Evolutionary conservation across 2,329 filamentous ascomycete genomes (phyloP).

Genomic region (Hymenoscyphus albidus): DNA sequence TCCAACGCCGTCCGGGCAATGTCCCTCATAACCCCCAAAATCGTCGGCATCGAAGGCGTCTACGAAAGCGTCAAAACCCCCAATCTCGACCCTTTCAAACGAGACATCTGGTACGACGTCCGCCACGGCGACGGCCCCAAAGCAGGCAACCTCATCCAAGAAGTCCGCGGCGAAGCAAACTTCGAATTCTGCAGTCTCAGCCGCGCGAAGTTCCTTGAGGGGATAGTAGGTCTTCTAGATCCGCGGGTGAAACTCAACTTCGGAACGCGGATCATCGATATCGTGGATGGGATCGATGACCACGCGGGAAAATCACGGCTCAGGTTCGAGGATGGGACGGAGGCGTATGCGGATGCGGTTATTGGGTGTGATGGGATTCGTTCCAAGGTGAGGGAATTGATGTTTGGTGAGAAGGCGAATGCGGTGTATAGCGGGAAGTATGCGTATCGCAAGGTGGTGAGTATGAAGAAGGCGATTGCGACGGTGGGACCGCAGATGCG

Average conservation of each 20-base stretch:
- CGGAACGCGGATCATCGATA: conserved; percentile 32
- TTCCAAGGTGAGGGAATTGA: conserved; percentile 46
- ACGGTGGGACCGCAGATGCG: conserved; percentile 45
- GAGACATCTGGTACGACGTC: conserved; percentile 40
- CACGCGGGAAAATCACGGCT: conserved; percentile 29
- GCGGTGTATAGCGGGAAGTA: conserved; percentile 54
- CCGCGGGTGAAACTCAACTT: conserved; percentile 31
- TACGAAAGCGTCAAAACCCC: conserved; percentile 38
- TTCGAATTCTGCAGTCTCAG: conserved; percentile 31
- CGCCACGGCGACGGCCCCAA: conserved; percentile 28
- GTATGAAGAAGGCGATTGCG: conserved; percentile 49
- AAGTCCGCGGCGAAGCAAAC: conserved; percentile 22
- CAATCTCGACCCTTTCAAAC: conserved; percentile 33
- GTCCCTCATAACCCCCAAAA: conserved; percentile 46
- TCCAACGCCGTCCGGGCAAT: conserved; percentile 54
- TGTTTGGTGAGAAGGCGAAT: conserved; percentile 45
- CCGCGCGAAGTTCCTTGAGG: conserved; percentile 41
- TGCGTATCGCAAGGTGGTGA: conserved; percentile 57
- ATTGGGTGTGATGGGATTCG: conserved; percentile 63
- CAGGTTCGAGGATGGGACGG: conserved; percentile 42
- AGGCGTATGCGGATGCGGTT: conserved; percentile 42
- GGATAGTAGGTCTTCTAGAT: conserved; percentile 39
- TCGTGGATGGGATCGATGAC: conserved; percentile 21
- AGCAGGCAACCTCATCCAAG: conserved; percentile 27
- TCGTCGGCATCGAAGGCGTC: conserved; percentile 35